Percentiles rank a stretch among this genome's conserved stretches.
phyloP scores from a whole-genome alignment of 164 flowering plant species.

The Buxus sempervirens region DNA sequence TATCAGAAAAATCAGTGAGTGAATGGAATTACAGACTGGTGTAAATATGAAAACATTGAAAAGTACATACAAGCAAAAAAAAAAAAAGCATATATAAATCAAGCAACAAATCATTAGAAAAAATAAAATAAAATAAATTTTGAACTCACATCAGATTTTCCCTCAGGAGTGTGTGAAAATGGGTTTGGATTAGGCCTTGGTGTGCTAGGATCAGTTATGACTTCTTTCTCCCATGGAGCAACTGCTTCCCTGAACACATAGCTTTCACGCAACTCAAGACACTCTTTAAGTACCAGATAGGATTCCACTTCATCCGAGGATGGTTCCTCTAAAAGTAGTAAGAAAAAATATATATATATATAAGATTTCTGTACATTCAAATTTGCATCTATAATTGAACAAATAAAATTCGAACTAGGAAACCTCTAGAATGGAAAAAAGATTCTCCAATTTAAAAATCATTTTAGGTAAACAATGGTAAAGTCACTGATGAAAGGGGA shows the following conservation, averaged over 20 bases:
- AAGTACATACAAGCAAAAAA: neutral
- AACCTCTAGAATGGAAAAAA: neutral
- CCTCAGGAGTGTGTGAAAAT: constrained; percentile 63
- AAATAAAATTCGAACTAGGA: neutral
- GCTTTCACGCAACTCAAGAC: constrained; percentile 81
- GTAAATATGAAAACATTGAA: neutral
- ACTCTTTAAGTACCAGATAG: constrained; percentile 66
- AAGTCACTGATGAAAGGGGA: no score
- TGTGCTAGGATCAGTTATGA: constrained; percentile 87
- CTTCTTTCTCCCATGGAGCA: constrained; percentile 95
- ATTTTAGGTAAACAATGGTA: no score
- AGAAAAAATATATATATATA: neutral
- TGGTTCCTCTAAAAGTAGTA: constrained; percentile 63
- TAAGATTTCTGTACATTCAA: neutral
- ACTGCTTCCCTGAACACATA: constrained; percentile 76
- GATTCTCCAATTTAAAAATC: no score
- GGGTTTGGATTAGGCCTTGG: constrained; percentile 88
- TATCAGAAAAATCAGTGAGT: neutral
- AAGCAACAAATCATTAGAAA: neutral
- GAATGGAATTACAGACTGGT: neutral
- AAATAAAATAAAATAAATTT: no score
- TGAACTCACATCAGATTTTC: constrained; percentile 75
- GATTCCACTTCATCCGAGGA: constrained; percentile 83
- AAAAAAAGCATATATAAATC: neutral
- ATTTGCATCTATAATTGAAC: neutral